These are phyloP conservation scores for Heterobasidion irregulare DNA, from an alignment of 1,284 basidiomycete species.

Conservation along the genomic window DNA sequence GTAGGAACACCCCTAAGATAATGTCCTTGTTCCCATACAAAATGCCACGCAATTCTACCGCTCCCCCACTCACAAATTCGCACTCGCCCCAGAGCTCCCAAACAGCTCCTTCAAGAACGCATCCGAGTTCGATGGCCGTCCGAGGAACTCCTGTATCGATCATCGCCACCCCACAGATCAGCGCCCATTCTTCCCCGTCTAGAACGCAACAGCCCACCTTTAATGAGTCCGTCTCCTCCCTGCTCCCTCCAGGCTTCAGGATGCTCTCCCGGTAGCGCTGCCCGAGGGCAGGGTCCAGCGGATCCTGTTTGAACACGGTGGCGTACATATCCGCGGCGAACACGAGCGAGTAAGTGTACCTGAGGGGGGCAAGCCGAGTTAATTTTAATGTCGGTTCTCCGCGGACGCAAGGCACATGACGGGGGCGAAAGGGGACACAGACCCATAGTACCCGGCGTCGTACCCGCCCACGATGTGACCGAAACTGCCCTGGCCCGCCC, in stretches of 20 bases:
- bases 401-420: neutral
- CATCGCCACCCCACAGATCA: too few species aligned
- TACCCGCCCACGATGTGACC: constrained; percentile 70
- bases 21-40: too few species aligned
- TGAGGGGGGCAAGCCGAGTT: constrained; percentile 12
- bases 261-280: constrained; percentile 44
- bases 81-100: constrained; percentile 18
- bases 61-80: neutral
- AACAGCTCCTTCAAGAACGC: constrained; percentile 69
- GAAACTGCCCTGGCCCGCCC: constrained; percentile 64
- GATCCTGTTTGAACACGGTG: constrained; percentile 72
- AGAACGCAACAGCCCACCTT: constrained; percentile 25
- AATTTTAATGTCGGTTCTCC: neutral
- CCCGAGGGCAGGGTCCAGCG: constrained; percentile 56
- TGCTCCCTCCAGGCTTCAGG: constrained; percentile 44
- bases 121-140: constrained; percentile 65
- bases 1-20: too few species aligned
- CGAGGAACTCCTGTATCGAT: constrained; percentile 54
- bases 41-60: too few species aligned
- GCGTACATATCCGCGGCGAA: constrained; percentile 78
- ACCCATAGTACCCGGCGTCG: constrained; percentile 78
- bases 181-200: too few species aligned
- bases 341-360: constrained; percentile 65
- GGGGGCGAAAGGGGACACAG: constrained; percentile 4
- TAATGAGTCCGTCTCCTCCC: constrained; percentile 51